phyloP scores from a whole-genome alignment of 805 yeast species.

The Starmerella vitae region DNA sequence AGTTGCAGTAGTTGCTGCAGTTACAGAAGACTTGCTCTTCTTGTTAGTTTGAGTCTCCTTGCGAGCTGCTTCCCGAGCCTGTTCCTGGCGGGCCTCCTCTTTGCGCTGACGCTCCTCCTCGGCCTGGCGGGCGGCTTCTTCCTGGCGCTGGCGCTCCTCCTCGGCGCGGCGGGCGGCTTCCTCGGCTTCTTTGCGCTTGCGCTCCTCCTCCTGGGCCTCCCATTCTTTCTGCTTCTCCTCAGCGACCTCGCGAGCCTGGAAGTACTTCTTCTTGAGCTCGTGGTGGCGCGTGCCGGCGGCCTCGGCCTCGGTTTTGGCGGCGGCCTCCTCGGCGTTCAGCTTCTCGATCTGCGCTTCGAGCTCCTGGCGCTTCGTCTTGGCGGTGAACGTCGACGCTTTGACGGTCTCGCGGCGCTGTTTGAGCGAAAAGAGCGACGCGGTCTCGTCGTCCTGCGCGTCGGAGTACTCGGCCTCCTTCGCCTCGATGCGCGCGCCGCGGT shows the following conservation, averaged over 20 bases:
- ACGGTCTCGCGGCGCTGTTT: slow-evolving; percentile 36
- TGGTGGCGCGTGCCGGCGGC: slow-evolving; percentile 26
- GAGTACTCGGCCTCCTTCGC: slow-evolving; percentile 22
- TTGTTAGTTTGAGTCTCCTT: background rate
- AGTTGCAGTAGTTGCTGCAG: slow-evolving; percentile 6
- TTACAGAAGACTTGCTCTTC: slow-evolving; percentile 7
- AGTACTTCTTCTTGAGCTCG: slow-evolving; percentile 24
- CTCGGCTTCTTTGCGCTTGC: slow-evolving; percentile 19
- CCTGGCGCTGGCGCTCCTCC: slow-evolving; percentile 13
- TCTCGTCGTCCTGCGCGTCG: slow-evolving; percentile 21
- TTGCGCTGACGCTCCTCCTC: slow-evolving; percentile 3
- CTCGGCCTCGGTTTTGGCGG: slow-evolving; percentile 19
- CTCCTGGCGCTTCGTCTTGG: slow-evolving; percentile 14
- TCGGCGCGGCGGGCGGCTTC: slow-evolving; percentile 15
- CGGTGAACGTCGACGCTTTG: slow-evolving; percentile 14
- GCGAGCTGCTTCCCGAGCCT: slow-evolving; percentile 8
- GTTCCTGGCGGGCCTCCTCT: background rate
- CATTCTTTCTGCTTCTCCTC: slow-evolving; percentile 18
- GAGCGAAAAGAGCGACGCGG: slow-evolving; percentile 31
- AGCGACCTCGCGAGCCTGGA: slow-evolving; percentile 21
- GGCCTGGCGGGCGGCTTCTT: slow-evolving; percentile 14
- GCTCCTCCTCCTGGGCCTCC: slow-evolving; percentile 18
- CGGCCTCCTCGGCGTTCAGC: slow-evolving; percentile 15
- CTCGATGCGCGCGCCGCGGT: slow-evolving; percentile 16
- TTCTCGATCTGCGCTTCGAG: slow-evolving; percentile 10